Base-by-base conservation (phyloP, 2,329 filamentous ascomycete species). In the Chrysoporthe puriensis region DNA sequence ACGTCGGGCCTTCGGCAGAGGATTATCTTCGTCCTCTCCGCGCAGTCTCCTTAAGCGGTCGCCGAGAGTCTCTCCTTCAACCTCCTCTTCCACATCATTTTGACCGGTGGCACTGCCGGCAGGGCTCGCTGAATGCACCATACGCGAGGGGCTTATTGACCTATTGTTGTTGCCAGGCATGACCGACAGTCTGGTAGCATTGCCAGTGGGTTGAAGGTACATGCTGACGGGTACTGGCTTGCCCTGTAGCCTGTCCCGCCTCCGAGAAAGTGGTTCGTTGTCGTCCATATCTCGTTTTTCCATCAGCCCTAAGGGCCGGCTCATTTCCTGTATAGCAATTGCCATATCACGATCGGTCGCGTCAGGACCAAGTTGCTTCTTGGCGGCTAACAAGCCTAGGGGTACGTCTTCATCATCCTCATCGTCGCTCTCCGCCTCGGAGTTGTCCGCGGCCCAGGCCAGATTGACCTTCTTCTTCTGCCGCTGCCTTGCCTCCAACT, bases 221-320 rank as follows among this genome's bases (percentile, higher is more conserved):
- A 75, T 68, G 65, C 70, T 70, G 2, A 76, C 77, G 66, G 77
- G 72, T 5, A 75, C 76, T 56, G 83, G 81, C 18, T 86, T 83
- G 48, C 92, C 92, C 56, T 90, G 86, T 7, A 97, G 83, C 66
- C 94, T 86, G 52, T 90, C 91, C 60, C 92, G 88, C 2, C 94
- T 90, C 50, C 85, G 85, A 73, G 91, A 94, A 26, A 97, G 82
- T 0, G 96, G 94, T 76, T 98, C 96, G 66, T 94, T 96, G 74
- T 99, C 96, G 76, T 99, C 96, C 71, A 96, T 81, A 68, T 96
- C 91, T 59, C 93, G 89, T 73, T 88, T 89, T 75, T 96, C 91
- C 83, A 96, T 90, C 66, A 96, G 78, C 4, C 92, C 92, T 5
- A 93, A 77, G 0, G 92, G 91, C 13, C 88, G 80, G 78, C 89